phyloP scores from a whole-genome alignment of 768 basidiomycete genomes.

The Daedalea quercina region DNA sequence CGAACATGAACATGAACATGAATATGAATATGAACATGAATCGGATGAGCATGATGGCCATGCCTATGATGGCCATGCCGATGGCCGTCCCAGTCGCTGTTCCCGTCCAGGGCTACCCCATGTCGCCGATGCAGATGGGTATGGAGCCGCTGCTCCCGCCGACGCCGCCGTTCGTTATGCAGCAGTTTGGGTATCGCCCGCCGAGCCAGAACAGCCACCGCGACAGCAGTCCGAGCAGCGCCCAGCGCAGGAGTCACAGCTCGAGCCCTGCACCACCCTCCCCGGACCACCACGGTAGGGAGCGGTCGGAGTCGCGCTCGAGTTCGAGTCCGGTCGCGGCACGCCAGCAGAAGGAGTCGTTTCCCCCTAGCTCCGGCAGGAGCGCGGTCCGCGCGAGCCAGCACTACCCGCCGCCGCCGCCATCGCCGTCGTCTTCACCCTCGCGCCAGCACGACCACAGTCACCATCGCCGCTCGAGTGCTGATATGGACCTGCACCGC shows the following conservation, averaged over 20 bases:
- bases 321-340: conserved; percentile 22
- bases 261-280: neutral
- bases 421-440: neutral
- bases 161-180: conserved; percentile 70
- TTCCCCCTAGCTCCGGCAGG: conserved; percentile 4
- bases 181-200: conserved; percentile 41
- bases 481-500: conserved; percentile 5
- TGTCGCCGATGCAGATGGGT: conserved; percentile 35
- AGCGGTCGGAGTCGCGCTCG: conserved; percentile 16
- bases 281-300: neutral
- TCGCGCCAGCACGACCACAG: conserved; percentile 1
- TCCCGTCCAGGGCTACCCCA: conserved; percentile 15
- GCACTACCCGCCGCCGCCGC: too few species aligned
- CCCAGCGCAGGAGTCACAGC: neutral
- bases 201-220: conserved; percentile 18
- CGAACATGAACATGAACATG: conserved; percentile 8
- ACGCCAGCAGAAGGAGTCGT: neutral
- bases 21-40: conserved; percentile 7
- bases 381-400: conserved; percentile 4
- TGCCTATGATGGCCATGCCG: conserved; percentile 5
- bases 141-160: conserved; percentile 69
- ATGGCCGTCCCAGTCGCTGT: conserved; percentile 9
- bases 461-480: conserved; percentile 15
- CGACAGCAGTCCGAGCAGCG: conserved; percentile 1
- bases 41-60: conserved; percentile 11